Base-by-base conservation (phyloP, 495 filamentous ascomycete species). In the Terfezia boudieri region DNA sequence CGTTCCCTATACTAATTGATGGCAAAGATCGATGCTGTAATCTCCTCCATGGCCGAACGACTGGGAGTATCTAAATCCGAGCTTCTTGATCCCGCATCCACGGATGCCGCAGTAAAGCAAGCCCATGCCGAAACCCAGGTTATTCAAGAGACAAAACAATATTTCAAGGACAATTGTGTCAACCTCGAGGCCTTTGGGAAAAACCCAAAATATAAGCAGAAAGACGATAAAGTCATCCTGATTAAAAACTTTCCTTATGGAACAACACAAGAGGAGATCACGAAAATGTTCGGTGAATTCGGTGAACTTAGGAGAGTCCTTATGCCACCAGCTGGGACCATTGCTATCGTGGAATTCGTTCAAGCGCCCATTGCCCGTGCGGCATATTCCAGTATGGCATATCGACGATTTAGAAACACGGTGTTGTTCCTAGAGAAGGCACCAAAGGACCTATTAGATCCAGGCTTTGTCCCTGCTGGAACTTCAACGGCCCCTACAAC, bases 71-170 rank as follows among this genome's bases (percentile, higher is more conserved):
- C 82, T 14, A 99, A 96, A 69, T 76, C 84, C 9, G 87, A 94
- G 55, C 66, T 99, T 23, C 71, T 99, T 41, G 87, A 99, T 67
- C 90, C 90, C 8, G 94, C 92, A 1, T 93, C 82, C 55, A 80
- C 89, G 43, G 84, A 92, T 66, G 86, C 88, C 53, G 89, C 86
- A 38, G 84, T 96, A 41, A 93, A 89, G 69, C 90, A 96, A 70
- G 90, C 90, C 41, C 83, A 93, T 66, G 90, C 92, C 38, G 90
- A 99, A 70, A 95, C 92, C 20, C 83, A 88, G 58, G 75, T 94
- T 52, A 95, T 99, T 57, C 84, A 93, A 70, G 92, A 96, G 65
- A 93, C 89, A 0, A 96, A 94, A 64, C 70, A 78, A 11, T 99
- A 88, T 67, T 94, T 99, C 61, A 70, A 74, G 23, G 71, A 79